Percentiles rank a stretch among this genome's conserved stretches.
These are phyloP conservation scores for Mortierella sp. DNA, from an alignment of 371 early-diverging fungal genomes.

Conservation along the genomic window DNA sequence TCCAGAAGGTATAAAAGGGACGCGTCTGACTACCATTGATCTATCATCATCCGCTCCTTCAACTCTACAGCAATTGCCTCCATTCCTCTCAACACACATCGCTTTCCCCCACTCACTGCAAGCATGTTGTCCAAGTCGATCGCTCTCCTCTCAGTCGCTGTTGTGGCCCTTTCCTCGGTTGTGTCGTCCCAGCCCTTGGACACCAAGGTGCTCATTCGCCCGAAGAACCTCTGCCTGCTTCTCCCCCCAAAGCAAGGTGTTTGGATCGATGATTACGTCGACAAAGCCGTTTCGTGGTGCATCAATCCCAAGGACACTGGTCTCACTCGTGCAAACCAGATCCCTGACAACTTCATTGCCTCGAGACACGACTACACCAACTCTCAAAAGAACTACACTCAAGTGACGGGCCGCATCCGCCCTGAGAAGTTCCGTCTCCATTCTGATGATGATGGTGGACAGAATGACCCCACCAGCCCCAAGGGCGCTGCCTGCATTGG, in stretches of 20 bases:
- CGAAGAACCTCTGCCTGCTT: conserved; percentile 65
- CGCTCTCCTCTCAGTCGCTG: too few relatives aligned
- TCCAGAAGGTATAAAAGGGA: too few relatives aligned
- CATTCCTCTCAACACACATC: too few relatives aligned
- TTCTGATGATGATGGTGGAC: conserved; percentile 54
- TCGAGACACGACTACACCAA: conserved; percentile 50
- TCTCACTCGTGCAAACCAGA: conserved; percentile 38
- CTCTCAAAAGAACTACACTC: conserved; percentile 38
- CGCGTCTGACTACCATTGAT: too few relatives aligned
- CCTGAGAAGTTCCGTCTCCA: conserved; percentile 26
- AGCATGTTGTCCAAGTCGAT: too few relatives aligned
- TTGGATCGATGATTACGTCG: conserved; percentile 61
- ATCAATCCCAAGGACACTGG: conserved; percentile 49
- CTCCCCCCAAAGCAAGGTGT: conserved; percentile 59
- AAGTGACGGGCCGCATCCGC: conserved; percentile 56
- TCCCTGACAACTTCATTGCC: conserved; percentile 51
- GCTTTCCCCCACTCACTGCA: too few relatives aligned
- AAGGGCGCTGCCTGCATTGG: conserved; percentile 41
- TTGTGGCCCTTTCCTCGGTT: too few relatives aligned
- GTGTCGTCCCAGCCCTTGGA: too few relatives aligned
- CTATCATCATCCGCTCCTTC: too few relatives aligned
- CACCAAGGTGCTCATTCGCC: too few relatives aligned
- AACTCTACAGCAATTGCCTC: too few relatives aligned
- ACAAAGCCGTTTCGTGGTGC: conserved; percentile 62
- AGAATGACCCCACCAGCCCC: conserved; percentile 54